These are phyloP conservation scores for Plantago elongata DNA, from an alignment of 257 asterid species.

Conservation along the genomic window DNA sequence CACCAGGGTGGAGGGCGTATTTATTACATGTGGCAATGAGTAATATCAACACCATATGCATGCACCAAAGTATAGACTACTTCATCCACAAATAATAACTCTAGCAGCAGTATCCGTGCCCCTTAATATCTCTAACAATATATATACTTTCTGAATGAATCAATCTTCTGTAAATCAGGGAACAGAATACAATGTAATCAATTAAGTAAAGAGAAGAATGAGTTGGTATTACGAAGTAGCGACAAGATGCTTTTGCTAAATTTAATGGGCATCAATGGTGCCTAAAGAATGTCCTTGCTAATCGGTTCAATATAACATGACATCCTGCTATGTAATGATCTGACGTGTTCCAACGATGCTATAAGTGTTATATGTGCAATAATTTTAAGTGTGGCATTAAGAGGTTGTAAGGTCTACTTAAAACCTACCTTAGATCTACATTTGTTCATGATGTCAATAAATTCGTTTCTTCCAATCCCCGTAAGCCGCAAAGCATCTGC, in stretches of 20 bases:
- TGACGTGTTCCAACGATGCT: background rate
- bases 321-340: background rate
- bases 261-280: conserved; percentile 11
- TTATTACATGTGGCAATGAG: too few relatives aligned
- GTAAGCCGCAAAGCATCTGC: conserved; percentile 96
- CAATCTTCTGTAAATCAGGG: background rate
- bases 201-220: background rate
- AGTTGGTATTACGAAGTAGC: too few relatives aligned
- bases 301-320: background rate
- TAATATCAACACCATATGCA: too few relatives aligned
- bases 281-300: conserved; percentile 6
- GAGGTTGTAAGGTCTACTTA: conserved; percentile 9
- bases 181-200: conserved; percentile 5
- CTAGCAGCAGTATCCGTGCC: too few relatives aligned
- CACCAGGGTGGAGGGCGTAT: too few relatives aligned
- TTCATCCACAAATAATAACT: too few relatives aligned
- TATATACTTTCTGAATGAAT: background rate
- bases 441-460: conserved; percentile 97
- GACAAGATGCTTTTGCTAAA: background rate
- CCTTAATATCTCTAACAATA: too few relatives aligned
- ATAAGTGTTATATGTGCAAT: background rate
- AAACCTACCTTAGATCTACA: conserved; percentile 97
- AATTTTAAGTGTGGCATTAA: conserved; percentile 15
- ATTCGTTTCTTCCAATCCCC: conserved; percentile 97
- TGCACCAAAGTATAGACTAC: too few relatives aligned